Percentiles rank a stretch among this genome's conserved stretches.
These are phyloP conservation scores for Aspergillus sp. DNA, from an alignment of 2,329 filamentous ascomycete species.

Conservation along the genomic window DNA sequence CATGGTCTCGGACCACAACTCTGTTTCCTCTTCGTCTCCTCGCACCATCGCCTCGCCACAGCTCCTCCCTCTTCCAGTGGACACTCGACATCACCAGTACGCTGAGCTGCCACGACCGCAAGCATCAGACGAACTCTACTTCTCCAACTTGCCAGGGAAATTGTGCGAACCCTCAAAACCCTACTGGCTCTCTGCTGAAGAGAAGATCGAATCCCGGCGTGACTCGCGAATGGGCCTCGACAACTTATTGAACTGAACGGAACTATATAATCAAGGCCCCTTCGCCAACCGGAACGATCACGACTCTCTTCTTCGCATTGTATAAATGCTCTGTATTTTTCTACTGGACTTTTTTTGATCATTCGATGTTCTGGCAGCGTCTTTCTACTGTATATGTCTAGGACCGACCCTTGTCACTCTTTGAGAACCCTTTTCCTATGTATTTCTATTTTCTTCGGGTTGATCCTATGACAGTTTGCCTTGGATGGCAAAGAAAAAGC, in stretches of 20 bases:
- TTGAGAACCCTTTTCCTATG: conserved; percentile 18
- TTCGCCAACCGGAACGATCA: too few relatives aligned
- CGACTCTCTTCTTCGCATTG: too few relatives aligned
- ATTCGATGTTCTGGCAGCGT: conserved; percentile 20
- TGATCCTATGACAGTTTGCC: background rate
- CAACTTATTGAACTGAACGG: conserved; percentile 38
- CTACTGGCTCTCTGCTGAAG: conserved; percentile 28
- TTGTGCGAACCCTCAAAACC: conserved; percentile 27
- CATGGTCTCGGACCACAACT: conserved; percentile 68
- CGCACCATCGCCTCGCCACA: conserved; percentile 44
- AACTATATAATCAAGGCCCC: too few relatives aligned
- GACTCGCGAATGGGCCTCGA: conserved; percentile 43
- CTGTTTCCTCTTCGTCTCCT: conserved; percentile 62
- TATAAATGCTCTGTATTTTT: too few relatives aligned
- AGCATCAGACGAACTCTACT: conserved; percentile 20
- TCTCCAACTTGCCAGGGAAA: conserved; percentile 7
- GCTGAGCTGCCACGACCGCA: conserved; percentile 32
- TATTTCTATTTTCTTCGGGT: conserved; percentile 18
- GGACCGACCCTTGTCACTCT: conserved; percentile 17
- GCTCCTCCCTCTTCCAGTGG: conserved; percentile 41
- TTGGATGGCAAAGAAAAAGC: conserved; percentile 5
- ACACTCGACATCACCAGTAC: conserved; percentile 44
- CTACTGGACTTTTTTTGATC: background rate
- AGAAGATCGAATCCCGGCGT: conserved; percentile 27
- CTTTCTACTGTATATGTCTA: conserved; percentile 14